phyloP scores from a whole-genome alignment of 2,329 filamentous ascomycete genomes.

The Colletotrichum acutatum region DNA sequence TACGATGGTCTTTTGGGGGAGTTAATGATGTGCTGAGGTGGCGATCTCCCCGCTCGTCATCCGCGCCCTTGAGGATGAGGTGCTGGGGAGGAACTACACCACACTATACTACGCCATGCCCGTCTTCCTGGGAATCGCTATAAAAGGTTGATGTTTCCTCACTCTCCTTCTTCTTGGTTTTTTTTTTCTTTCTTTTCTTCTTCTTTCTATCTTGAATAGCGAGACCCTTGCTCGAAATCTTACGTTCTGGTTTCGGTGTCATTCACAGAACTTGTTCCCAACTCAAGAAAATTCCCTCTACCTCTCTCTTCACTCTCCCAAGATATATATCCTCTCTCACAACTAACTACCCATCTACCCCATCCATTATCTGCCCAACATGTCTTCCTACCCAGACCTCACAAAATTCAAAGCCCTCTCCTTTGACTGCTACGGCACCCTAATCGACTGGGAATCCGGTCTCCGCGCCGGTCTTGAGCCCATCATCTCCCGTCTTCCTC shows the following conservation, averaged over 20 bases:
- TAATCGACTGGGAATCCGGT: constrained; percentile 82
- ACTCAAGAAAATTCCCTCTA: not conserved
- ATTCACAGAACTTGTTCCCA: not conserved
- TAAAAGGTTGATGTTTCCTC: not conserved
- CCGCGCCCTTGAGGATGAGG: constrained; percentile 9
- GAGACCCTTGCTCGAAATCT: too few species aligned
- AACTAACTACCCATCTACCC: not conserved
- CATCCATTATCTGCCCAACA: not conserved
- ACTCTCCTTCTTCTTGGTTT: too few species aligned
- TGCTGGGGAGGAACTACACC: too few species aligned
- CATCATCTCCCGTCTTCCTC: constrained; percentile 54
- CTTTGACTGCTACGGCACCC: constrained; percentile 84
- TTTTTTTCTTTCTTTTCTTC: too few species aligned
- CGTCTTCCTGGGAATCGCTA: not conserved
- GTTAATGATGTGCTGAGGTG: not conserved
- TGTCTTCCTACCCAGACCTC: constrained; percentile 21
- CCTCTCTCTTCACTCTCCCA: not conserved
- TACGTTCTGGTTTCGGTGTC: too few species aligned
- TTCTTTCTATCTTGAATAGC: too few species aligned
- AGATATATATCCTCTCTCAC: too few species aligned
- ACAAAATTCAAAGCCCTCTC: constrained; percentile 59
- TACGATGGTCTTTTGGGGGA: not conserved
- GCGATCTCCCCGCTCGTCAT: constrained; percentile 23
- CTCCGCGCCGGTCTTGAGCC: constrained; percentile 65
- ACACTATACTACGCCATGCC: not conserved